These are phyloP conservation scores for Aspergillus fructus DNA, from an alignment of 2,329 filamentous ascomycete genomes.

Conservation along the genomic window DNA sequence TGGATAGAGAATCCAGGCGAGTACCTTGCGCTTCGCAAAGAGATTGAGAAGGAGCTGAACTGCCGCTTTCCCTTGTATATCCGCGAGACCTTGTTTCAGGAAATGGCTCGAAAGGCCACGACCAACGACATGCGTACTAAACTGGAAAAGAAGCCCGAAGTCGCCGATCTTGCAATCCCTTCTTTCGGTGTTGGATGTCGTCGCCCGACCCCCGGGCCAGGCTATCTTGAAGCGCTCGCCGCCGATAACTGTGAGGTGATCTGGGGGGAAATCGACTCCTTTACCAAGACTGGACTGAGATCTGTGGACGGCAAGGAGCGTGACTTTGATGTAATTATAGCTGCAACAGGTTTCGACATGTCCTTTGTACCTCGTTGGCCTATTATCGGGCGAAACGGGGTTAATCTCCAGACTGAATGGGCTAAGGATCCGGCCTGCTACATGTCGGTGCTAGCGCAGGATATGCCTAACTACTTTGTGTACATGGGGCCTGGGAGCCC, in stretches of 20 bases:
- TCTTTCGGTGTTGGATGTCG: slow-evolving; percentile 34
- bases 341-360: slow-evolving; percentile 30
- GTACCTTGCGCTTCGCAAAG: background rate
- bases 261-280: slow-evolving; percentile 38
- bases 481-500: slow-evolving; percentile 35
- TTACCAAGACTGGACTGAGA: slow-evolving; percentile 36
- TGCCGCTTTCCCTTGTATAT: background rate
- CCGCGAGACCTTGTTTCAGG: background rate
- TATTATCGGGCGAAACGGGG: background rate
- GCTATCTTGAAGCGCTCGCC: slow-evolving; percentile 44
- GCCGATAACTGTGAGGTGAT: slow-evolving; percentile 47
- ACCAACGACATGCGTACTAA: background rate
- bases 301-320: slow-evolving; percentile 19
- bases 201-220: slow-evolving; percentile 42
- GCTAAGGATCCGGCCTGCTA: slow-evolving; percentile 44
- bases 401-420: slow-evolving; percentile 42
- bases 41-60: background rate
- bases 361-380: background rate
- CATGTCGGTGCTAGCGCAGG: slow-evolving; percentile 45
- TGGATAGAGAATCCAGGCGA: background rate
- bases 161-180: background rate
- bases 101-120: background rate
- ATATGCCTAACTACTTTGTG: slow-evolving; percentile 49
- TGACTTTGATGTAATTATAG: slow-evolving; percentile 15
- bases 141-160: background rate